phyloP scores from a whole-genome alignment of 495 filamentous ascomycete genomes.

The Annulohypoxylon moriforme region DNA sequence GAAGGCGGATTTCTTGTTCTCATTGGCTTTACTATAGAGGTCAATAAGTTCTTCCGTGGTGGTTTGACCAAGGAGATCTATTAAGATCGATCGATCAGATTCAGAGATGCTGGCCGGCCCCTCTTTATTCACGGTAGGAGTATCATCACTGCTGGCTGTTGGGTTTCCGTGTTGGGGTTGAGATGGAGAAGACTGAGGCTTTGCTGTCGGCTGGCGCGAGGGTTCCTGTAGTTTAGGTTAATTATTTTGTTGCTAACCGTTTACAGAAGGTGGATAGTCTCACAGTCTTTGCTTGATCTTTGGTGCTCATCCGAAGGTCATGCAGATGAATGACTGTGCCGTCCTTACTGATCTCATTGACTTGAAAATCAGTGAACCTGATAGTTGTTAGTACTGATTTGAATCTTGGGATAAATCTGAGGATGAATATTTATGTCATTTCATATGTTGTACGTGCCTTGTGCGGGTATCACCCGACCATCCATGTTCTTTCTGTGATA shows the following conservation, averaged over 20 bases:
- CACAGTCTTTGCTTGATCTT: constrained; percentile 35
- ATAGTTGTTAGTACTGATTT: constrained; percentile 27
- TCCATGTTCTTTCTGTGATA: constrained; percentile 38
- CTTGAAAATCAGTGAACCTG: constrained; percentile 94
- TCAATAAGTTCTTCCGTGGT: constrained; percentile 49
- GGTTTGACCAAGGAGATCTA: constrained; percentile 47
- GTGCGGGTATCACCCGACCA: constrained; percentile 48
- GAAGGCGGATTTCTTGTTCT: constrained; percentile 28
- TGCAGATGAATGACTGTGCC: constrained; percentile 83
- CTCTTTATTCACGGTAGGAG: background rate
- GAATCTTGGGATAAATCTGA: background rate
- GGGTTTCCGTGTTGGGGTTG: background rate
- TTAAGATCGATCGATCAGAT: constrained; percentile 40
- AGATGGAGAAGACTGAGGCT: constrained; percentile 20
- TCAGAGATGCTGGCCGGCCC: constrained; percentile 32
- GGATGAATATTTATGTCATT: background rate
- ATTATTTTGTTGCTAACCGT: background rate
- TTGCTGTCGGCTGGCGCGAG: constrained; percentile 19
- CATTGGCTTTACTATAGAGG: constrained; percentile 45
- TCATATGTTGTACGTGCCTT: constrained; percentile 25
- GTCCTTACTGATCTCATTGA: constrained; percentile 87
- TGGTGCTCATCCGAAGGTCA: constrained; percentile 51
- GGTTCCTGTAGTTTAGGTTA: constrained; percentile 15
- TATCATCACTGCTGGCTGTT: background rate
- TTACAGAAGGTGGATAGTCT: background rate